phyloP scores from a whole-genome alignment of 495 filamentous ascomycete species.

The Hyaloscypha variabilis region DNA sequence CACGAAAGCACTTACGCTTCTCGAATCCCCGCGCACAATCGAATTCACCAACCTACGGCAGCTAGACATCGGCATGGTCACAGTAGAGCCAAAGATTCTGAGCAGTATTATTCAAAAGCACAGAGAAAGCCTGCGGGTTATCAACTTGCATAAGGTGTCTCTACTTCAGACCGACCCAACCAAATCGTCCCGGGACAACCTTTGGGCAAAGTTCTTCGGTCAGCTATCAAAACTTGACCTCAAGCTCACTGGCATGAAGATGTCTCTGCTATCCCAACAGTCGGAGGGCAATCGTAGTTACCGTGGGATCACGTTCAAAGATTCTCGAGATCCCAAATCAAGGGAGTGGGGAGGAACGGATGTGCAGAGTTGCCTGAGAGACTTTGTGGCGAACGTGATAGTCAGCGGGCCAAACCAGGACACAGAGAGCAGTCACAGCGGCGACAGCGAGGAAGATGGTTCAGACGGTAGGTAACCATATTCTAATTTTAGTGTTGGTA shows the following conservation, averaged over 20 bases:
- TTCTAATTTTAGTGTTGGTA: too few relatives aligned
- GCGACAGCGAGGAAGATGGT: too few relatives aligned
- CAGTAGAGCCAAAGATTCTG: slow-evolving; percentile 20
- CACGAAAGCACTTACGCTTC: slow-evolving; percentile 6
- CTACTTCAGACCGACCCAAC: slow-evolving; percentile 10
- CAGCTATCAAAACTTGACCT: slow-evolving; percentile 22
- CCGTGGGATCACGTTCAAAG: slow-evolving; percentile 2
- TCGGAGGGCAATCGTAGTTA: background rate
- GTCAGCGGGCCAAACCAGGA: background rate
- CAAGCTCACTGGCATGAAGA: slow-evolving; percentile 16
- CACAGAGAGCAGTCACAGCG: background rate
- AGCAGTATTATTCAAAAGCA: slow-evolving; percentile 40
- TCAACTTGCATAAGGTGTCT: slow-evolving; percentile 38
- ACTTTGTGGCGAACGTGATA: slow-evolving; percentile 5
- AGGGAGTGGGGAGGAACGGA: slow-evolving; percentile 22
- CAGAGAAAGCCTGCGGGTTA: slow-evolving; percentile 35
- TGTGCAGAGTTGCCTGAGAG: slow-evolving; percentile 21
- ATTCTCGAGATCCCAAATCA: background rate
- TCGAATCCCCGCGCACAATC: slow-evolving; percentile 19
- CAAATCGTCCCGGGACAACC: slow-evolving; percentile 19
- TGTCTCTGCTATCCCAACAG: slow-evolving; percentile 10
- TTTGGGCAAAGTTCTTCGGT: slow-evolving; percentile 30
- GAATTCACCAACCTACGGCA: slow-evolving; percentile 34
- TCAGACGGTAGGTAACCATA: too few relatives aligned
- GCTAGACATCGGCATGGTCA: slow-evolving; percentile 43